Percentiles rank a stretch among this genome's conserved stretches.
Conservation (phyloP, 2,329 filamentous ascomycete species). For the Phaeosphaeriaceae sp. region DNA sequence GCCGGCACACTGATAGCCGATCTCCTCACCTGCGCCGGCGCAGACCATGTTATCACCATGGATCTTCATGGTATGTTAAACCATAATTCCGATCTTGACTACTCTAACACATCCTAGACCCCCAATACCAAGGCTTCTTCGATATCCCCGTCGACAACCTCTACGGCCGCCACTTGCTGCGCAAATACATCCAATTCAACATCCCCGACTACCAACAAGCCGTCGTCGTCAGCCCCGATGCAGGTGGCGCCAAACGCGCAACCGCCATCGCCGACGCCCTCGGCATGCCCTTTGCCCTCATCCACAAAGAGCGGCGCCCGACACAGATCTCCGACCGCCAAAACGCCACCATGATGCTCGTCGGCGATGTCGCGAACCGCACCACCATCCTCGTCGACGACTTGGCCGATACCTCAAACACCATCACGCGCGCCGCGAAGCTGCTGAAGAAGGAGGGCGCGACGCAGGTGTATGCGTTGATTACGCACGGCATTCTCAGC, state of each 20-base stretch:
- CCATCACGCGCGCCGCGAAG: conserved; percentile 94
- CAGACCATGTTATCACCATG: conserved; percentile 97
- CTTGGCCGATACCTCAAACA: conserved; percentile 94
- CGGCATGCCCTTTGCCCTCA: conserved; percentile 94
- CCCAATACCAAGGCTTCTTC: conserved; percentile 98
- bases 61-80: conserved; percentile 65
- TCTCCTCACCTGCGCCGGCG: conserved; percentile 91
- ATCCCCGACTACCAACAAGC: conserved; percentile 85
- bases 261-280: conserved; percentile 93
- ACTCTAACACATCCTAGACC: conserved; percentile 64
- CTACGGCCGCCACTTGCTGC: conserved; percentile 79
- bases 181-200: conserved; percentile 75
- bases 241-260: conserved; percentile 93
- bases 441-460: conserved; percentile 93
- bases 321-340: conserved; percentile 85
- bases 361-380: conserved; percentile 81
- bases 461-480: conserved; percentile 85
- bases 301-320: conserved; percentile 95
- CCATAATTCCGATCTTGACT: too few relatives aligned
- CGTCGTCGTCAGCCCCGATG: conserved; percentile 95
- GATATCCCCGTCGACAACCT: conserved; percentile 98
- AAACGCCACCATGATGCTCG: conserved; percentile 88
- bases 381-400: conserved; percentile 94
- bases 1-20: conserved; percentile 94
- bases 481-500: conserved; percentile 94